Evolutionary conservation across 176 grass and related monocot genomes (phyloP), one percentile per base, ranked within the genome.

Genomic region (Carex kokanica): DNA sequence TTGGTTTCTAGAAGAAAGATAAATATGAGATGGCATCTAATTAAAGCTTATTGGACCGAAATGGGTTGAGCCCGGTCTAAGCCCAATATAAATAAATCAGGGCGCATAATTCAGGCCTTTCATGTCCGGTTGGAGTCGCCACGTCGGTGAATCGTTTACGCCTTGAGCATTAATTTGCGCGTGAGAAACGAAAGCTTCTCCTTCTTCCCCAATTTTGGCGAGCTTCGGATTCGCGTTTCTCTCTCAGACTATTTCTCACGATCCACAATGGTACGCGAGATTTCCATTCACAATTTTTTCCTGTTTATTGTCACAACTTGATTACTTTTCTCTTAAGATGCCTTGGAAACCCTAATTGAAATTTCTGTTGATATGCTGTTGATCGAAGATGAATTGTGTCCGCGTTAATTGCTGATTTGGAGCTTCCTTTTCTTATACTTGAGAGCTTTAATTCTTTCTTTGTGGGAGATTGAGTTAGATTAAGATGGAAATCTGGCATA

Each of bases 231-330:
- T 82, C 6, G 34, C 20, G 34, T 7, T 64, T 82, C 59, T 66
- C 24, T 49, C 32, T 41, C 24, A 12, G 27, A 63, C 0, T 45
- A 14, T 15, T 0, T 25, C 32, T 65, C 61, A 45, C 60, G 41
- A 65, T 82, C 59, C 43, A 82, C 60, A 53, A 82, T 82, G 80
- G 80, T 82, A 82, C 36, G 80, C 61, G 25, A 65, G 8, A 29
- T 51, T 68, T 53, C 8, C 40, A 17, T 14, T 20, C 80, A 15
- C n/a, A 34, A 8, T 15, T 5, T 27, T 58, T 20, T 8, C 8
- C 23, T 67, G 2, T 24, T 32, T 32, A 29, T 82, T 65, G 23
- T 18, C 47, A 2, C 11, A 15, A 13, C 5, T 49, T 54, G 1
- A 6, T 64, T 53, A 6, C 0, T 82, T n/a, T 82, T 4, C 14